A percentile compares a stretch with the other conserved stretches of the same genome.
phyloP scores from a whole-genome alignment of 169 alveolate genomes.

The Cryptosporidium ryanae region DNA sequence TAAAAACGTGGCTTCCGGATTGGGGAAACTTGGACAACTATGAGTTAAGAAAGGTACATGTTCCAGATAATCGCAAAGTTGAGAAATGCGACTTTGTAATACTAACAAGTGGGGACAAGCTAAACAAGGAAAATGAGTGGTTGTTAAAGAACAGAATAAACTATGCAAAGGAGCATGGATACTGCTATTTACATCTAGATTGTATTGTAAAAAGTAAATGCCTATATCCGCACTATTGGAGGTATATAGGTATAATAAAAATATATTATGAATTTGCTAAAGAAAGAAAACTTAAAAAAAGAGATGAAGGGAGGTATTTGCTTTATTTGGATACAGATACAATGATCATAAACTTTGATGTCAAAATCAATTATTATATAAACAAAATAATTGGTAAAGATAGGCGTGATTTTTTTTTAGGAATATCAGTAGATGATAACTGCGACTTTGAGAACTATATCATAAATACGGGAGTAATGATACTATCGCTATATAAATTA shows the following conservation, averaged over 20 bases:
- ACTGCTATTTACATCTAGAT: constrained; percentile 61
- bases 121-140: constrained; percentile 44
- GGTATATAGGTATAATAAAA: constrained; percentile 52
- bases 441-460: constrained; percentile 24
- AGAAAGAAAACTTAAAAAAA: background rate
- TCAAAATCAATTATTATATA: constrained; percentile 15
- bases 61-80: background rate
- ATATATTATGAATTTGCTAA: background rate
- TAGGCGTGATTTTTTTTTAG: constrained; percentile 13
- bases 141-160: constrained; percentile 20
- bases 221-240: constrained; percentile 62
- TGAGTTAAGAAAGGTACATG: constrained; percentile 15
- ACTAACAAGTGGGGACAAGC: constrained; percentile 47
- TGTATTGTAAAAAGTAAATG: background rate
- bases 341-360: constrained; percentile 31
- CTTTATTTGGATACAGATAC: constrained; percentile 65
- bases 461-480: constrained; percentile 47
- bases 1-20: constrained; percentile 52
- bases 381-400: background rate
- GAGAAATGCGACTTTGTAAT: constrained; percentile 20
- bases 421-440: constrained; percentile 44
- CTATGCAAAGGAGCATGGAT: constrained; percentile 20
- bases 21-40: constrained; percentile 24
- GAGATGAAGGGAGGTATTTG: background rate
- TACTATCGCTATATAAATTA: constrained; percentile 21